Evolutionary conservation across 768 basidiomycete genomes (phyloP).

Genomic region (Neoboletus brunneissimus): DNA sequence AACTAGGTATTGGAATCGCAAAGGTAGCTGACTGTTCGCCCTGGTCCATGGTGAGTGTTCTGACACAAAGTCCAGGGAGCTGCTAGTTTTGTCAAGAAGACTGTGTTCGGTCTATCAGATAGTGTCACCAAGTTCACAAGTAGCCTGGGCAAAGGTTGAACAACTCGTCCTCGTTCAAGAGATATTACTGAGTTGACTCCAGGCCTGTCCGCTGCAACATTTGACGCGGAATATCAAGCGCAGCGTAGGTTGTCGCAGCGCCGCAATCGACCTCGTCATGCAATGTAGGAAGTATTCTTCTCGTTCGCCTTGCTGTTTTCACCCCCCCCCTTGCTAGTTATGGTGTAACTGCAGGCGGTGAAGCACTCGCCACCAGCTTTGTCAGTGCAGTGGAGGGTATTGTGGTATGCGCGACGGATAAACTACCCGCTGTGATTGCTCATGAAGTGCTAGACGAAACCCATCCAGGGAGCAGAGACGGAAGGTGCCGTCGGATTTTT

Average conservation of each 20-base stretch:
- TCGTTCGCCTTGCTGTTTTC: background rate
- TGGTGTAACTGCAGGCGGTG: conserved; percentile 93
- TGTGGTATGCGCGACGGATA: conserved; percentile 51
- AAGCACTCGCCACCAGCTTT: conserved; percentile 90
- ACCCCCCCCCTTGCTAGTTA: conserved; percentile 49
- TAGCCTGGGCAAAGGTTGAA: conserved; percentile 88
- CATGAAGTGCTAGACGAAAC: conserved; percentile 68
- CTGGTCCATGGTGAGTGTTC: background rate
- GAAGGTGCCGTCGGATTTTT: conserved; percentile 96
- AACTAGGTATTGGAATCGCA: conserved; percentile 90
- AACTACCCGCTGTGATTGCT: background rate
- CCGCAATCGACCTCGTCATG: conserved; percentile 93
- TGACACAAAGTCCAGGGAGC: conserved; percentile 64
- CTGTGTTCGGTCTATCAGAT: conserved; percentile 93
- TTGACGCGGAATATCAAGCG: conserved; percentile 94
- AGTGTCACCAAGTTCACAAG: conserved; percentile 98
- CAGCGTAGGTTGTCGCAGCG: conserved; percentile 84
- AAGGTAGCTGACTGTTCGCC: conserved; percentile 51
- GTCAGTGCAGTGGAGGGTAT: conserved; percentile 97
- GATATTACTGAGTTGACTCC: background rate
- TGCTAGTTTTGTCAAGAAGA: conserved; percentile 98
- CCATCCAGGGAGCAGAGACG: conserved; percentile 92
- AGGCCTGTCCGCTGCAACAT: conserved; percentile 95
- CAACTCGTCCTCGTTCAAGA: background rate
- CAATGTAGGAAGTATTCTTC: conserved; percentile 56